A percentile compares a stretch with the other conserved stretches of the same genome.
phyloP scores from a whole-genome alignment of 23 red algal species.

The Gracilariopsis chorda region DNA sequence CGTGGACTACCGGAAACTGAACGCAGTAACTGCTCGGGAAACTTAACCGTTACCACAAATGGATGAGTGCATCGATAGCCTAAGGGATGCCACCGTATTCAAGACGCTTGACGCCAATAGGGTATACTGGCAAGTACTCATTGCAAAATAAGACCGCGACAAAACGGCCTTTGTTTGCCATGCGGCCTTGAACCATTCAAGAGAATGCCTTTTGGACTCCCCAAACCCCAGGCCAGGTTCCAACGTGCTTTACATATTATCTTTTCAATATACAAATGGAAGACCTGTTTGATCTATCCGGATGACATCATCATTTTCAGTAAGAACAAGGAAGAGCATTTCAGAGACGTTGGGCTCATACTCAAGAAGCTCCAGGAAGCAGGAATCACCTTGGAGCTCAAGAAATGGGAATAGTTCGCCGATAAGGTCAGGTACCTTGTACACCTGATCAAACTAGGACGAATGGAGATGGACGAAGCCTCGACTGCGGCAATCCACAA shows the following conservation, averaged over 20 bases:
- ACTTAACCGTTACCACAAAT: neutral
- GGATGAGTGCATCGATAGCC: neutral
- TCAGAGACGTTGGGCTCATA: neutral
- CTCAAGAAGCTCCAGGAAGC: neutral
- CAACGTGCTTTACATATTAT: neutral
- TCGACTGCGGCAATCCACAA: no score
- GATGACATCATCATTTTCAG: constrained; percentile 1
- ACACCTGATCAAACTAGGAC: neutral
- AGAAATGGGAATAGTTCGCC: neutral
- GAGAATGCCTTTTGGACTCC: neutral
- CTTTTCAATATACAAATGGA: neutral
- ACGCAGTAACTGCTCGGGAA: neutral
- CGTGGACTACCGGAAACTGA: neutral
- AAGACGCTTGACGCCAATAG: neutral
- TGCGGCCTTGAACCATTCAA: neutral
- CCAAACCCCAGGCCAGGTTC: no score
- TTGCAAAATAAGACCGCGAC: neutral
- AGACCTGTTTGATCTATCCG: neutral
- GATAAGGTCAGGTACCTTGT: neutral
- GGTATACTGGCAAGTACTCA: neutral
- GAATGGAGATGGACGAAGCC: no score
- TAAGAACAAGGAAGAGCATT: neutral
- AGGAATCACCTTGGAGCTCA: neutral
- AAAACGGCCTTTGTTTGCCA: neutral
- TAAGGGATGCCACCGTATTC: neutral